phyloP scores from a whole-genome alignment of 352 stramenopile species.

The Phytophthora pluvialis region DNA sequence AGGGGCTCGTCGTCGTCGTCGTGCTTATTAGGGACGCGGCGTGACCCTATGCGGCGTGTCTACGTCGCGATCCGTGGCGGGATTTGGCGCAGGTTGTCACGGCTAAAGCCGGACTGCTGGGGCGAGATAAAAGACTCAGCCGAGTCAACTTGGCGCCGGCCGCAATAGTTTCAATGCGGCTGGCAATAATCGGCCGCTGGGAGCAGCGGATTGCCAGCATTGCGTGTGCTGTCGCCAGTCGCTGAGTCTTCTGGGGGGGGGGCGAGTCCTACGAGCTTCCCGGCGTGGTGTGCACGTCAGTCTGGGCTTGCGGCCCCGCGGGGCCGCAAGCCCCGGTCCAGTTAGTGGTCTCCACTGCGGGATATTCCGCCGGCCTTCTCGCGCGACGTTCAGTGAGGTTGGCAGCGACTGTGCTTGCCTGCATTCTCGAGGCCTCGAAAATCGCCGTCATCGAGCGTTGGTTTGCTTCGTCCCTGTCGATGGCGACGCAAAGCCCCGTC shows the following conservation, averaged over 20 bases:
- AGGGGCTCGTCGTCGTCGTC: not conserved
- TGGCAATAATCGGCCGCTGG: too few species aligned
- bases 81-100: slow-evolving; percentile 10
- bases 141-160: slow-evolving; percentile 1
- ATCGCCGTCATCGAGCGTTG: slow-evolving; percentile 4
- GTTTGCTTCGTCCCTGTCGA: not conserved
- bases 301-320: slow-evolving; percentile 9
- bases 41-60: slow-evolving; percentile 20
- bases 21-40: too few species aligned
- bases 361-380: slow-evolving; percentile 10
- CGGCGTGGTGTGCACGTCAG: slow-evolving; percentile 3
- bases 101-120: slow-evolving; percentile 12
- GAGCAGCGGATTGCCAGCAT: slow-evolving; percentile 4
- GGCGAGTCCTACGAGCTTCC: slow-evolving; percentile 4
- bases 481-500: not conserved
- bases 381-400: not conserved
- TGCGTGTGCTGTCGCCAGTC: slow-evolving; percentile 9
- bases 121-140: slow-evolving; percentile 1
- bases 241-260: not conserved
- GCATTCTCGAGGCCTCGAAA: not conserved
- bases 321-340: not conserved
- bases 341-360: slow-evolving; percentile 7
- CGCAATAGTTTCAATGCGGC: slow-evolving; percentile 10
- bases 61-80: slow-evolving; percentile 11
- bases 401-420: not conserved